Conservation (phyloP, 2,329 filamentous ascomycete species). For the Ascochyta koolunga region DNA sequence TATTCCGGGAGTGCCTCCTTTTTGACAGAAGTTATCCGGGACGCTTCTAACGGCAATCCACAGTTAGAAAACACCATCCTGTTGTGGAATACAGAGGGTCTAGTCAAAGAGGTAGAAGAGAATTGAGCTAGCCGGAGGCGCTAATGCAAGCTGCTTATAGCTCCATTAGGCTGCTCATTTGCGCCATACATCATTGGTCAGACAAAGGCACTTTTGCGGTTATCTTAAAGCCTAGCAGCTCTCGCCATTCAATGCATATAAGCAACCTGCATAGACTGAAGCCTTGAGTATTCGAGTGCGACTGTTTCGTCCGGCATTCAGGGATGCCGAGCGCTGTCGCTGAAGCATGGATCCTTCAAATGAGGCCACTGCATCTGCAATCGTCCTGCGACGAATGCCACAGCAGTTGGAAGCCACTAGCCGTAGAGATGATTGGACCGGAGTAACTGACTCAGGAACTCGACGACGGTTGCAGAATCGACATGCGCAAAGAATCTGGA, state of each 20-base stretch:
- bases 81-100: too few relatives aligned
- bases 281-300: too few relatives aligned
- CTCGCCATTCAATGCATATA: not conserved
- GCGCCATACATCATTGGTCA: not conserved
- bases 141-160: constrained; percentile 6
- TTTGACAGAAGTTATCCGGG: too few relatives aligned
- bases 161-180: not conserved
- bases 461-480: not conserved
- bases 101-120: too few relatives aligned
- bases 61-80: too few relatives aligned
- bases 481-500: not conserved
- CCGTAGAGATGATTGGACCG: not conserved
- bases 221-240: not conserved
- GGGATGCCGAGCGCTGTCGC: not conserved
- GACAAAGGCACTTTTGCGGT: not conserved
- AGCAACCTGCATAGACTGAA: not conserved
- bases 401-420: not conserved
- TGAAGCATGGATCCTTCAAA: not conserved
- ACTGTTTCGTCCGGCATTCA: too few relatives aligned
- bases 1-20: too few relatives aligned
- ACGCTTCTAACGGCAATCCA: too few relatives aligned
- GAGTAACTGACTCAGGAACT: not conserved
- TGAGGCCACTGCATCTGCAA: not conserved
- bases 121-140: too few relatives aligned
- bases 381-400: not conserved